Evolutionary conservation across 2,329 filamentous ascomycete genomes (phyloP).

Genomic region (Didymella lethalis): DNA sequence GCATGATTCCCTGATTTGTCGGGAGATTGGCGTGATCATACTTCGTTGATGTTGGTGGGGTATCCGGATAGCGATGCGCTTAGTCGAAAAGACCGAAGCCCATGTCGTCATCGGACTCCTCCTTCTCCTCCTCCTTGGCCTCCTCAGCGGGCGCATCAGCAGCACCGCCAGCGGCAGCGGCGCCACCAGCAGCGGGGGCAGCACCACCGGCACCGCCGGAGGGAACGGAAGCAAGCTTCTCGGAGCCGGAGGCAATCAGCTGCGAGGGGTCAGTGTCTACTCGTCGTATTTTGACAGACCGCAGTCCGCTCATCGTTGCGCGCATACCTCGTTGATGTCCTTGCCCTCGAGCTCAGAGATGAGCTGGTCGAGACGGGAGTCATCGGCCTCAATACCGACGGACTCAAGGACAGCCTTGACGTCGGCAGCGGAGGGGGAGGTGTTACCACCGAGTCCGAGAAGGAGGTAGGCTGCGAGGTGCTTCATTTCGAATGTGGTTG

Average conservation of each 20-base stretch:
- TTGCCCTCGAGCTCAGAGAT: slow-evolving; percentile 91
- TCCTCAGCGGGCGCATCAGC: slow-evolving; percentile 60
- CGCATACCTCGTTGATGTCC: slow-evolving; percentile 85
- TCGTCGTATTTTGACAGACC: slow-evolving; percentile 46
- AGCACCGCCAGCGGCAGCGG: slow-evolving; percentile 68
- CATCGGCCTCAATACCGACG: slow-evolving; percentile 93
- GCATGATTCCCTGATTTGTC: slow-evolving; percentile 44
- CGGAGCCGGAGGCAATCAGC: slow-evolving; percentile 88
- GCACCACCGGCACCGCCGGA: slow-evolving; percentile 81
- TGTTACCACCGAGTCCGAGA: slow-evolving; percentile 91
- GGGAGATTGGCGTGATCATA: slow-evolving; percentile 42
- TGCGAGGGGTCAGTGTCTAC: slow-evolving; percentile 54
- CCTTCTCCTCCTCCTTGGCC: slow-evolving; percentile 77
- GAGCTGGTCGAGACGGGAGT: slow-evolving; percentile 83
- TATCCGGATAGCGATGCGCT: slow-evolving; percentile 39
- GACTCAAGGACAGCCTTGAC: slow-evolving; percentile 84
- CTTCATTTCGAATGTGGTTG: slow-evolving; percentile 85
- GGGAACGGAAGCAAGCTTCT: slow-evolving; percentile 97
- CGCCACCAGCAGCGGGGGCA: slow-evolving; percentile 68
- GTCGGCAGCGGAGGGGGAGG: slow-evolving; percentile 82
- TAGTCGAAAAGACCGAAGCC: slow-evolving; percentile 76
- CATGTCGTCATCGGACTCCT: slow-evolving; percentile 79
- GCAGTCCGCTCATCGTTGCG: slow-evolving; percentile 5
- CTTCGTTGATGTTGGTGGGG: slow-evolving; percentile 33
- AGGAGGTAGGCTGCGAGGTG: slow-evolving; percentile 99